These are phyloP conservation scores for Nitzschia sp. DNA, from an alignment of 108 stramenopile species.

Conservation along the genomic window DNA sequence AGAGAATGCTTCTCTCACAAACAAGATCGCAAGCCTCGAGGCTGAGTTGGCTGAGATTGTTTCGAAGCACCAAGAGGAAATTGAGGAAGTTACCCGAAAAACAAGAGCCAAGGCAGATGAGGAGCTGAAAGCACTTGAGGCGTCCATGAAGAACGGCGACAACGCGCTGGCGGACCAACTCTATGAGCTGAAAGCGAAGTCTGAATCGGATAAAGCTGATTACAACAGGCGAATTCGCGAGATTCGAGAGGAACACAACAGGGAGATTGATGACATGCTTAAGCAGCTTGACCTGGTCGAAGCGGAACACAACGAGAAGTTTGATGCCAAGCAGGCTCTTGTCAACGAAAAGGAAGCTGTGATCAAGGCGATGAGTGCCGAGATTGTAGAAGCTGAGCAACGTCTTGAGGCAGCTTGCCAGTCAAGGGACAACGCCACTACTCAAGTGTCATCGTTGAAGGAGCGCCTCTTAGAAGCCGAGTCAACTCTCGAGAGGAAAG, in stretches of 20 bases:
- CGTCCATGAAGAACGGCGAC: slow-evolving; percentile 7
- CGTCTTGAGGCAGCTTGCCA: slow-evolving; percentile 8
- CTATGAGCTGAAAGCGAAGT: slow-evolving; percentile 26
- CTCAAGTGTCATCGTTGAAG: slow-evolving; percentile 19
- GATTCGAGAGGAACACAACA: slow-evolving; percentile 40
- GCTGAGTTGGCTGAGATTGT: slow-evolving; percentile 1
- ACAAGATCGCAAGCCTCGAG: slow-evolving; percentile 14
- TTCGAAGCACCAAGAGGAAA: slow-evolving; percentile 1
- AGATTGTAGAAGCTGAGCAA: slow-evolving; percentile 47
- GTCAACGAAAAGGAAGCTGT: slow-evolving; percentile 55
- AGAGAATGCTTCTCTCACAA: background rate
- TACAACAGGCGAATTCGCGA: slow-evolving; percentile 28
- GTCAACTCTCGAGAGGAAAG: slow-evolving; percentile 13
- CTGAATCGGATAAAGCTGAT: slow-evolving; percentile 29
- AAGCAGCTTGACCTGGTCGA: slow-evolving; percentile 59
- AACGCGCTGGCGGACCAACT: slow-evolving; percentile 25
- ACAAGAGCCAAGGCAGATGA: slow-evolving; percentile 12
- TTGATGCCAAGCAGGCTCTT: slow-evolving; percentile 22
- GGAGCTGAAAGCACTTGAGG: slow-evolving; percentile 14
- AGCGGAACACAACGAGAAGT: slow-evolving; percentile 44
- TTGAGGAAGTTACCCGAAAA: slow-evolving; percentile 15
- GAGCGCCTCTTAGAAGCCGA: slow-evolving; percentile 7
- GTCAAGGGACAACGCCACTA: background rate
- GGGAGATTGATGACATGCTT: slow-evolving; percentile 53
- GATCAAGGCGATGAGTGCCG: slow-evolving; percentile 43